Percentiles rank a stretch among this genome's conserved stretches.
Evolutionary conservation across 1,139 yeast genomes (phyloP).

Genomic region (Protomyces inouyei): DNA sequence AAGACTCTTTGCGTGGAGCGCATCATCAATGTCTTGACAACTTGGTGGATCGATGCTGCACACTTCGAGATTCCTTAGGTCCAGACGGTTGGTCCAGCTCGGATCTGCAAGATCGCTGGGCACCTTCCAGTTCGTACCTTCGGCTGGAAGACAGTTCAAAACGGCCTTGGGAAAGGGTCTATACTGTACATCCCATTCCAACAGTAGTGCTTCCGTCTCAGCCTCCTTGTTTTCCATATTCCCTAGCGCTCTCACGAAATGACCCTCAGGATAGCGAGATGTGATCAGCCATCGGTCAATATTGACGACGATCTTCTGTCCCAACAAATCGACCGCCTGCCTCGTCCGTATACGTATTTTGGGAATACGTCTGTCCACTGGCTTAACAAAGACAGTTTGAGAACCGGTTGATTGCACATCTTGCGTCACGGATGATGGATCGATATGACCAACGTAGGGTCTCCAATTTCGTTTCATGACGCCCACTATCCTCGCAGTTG

Average conservation of each 20-base stretch:
- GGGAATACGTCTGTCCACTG: conserved; percentile 88
- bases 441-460: conserved; percentile 89
- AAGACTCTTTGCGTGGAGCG: conserved; percentile 75
- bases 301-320: conserved; percentile 84
- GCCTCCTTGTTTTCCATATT: conserved; percentile 88
- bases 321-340: conserved; percentile 71
- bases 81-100: conserved; percentile 62
- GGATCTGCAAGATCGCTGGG: conserved; percentile 57
- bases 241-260: conserved; percentile 84
- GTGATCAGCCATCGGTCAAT: conserved; percentile 87
- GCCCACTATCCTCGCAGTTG: conserved; percentile 90
- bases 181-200: conserved; percentile 95
- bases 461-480: conserved; percentile 91
- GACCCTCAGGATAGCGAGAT: conserved; percentile 89
- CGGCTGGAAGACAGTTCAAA: conserved; percentile 82
- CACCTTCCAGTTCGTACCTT: conserved; percentile 90
- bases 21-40: conserved; percentile 99
- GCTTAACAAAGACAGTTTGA: conserved; percentile 72
- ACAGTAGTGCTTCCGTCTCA: conserved; percentile 87
- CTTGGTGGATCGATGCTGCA: conserved; percentile 98
- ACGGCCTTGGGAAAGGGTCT: conserved; percentile 93
- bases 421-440: conserved; percentile 60
- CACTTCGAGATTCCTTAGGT: conserved; percentile 78
- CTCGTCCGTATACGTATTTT: conserved; percentile 82
- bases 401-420: conserved; percentile 45